Evolutionary conservation across 768 basidiomycete species (phyloP).

Genomic region (Polyporus arcularius): DNA sequence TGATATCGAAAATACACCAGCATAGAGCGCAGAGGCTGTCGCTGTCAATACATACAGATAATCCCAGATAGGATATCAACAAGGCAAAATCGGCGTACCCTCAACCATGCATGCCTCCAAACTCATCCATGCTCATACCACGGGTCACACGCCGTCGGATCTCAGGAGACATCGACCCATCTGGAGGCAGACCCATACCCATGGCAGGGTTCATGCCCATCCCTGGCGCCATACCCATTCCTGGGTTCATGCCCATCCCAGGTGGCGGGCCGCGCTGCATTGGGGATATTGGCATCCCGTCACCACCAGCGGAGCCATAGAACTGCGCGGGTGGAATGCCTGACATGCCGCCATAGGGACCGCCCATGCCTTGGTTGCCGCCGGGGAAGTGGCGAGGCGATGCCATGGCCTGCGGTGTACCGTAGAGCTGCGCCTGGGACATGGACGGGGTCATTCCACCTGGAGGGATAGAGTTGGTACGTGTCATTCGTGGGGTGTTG

Average conservation of each 20-base stretch:
- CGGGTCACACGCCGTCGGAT: constrained; percentile 24
- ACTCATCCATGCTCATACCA: constrained; percentile 31
- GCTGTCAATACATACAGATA: not conserved
- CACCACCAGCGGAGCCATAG: constrained; percentile 34
- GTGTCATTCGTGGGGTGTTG: constrained; percentile 22
- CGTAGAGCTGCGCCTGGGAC: constrained; percentile 14
- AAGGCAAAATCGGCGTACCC: constrained; percentile 3
- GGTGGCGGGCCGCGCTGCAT: constrained; percentile 15
- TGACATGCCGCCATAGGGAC: constrained; percentile 24
- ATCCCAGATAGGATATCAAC: not conserved
- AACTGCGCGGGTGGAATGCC: constrained; percentile 44
- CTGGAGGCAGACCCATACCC: constrained; percentile 37
- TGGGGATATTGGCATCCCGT: constrained; percentile 18
- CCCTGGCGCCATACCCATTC: constrained; percentile 23
- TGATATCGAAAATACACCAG: no score
- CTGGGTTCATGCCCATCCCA: constrained; percentile 17
- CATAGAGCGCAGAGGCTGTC: no score
- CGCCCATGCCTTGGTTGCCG: constrained; percentile 23
- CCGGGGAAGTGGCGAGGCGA: constrained; percentile 22
- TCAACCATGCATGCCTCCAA: constrained; percentile 26
- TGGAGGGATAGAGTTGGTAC: constrained; percentile 9
- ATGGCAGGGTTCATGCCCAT: constrained; percentile 27
- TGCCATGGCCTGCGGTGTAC: constrained; percentile 18
- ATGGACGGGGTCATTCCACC: constrained; percentile 13
- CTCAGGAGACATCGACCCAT: constrained; percentile 28